A percentile compares a stretch with the other conserved stretches of the same genome.
Conservation (phyloP, 1,284 basidiomycete species). For the Cryptococcus jaspeensis region DNA sequence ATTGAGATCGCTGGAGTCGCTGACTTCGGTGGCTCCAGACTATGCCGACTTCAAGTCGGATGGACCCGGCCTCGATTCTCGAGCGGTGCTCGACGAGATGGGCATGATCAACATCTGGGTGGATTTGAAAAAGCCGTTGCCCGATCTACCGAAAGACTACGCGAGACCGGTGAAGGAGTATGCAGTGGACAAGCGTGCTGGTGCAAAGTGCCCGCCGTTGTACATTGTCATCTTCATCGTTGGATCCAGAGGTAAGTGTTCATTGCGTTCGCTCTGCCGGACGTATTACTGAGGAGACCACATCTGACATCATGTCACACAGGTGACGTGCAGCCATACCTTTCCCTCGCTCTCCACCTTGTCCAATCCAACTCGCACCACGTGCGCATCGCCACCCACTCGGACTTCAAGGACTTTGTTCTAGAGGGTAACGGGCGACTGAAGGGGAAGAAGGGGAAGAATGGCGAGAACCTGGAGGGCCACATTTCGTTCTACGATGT, state of each 20-base stretch:
- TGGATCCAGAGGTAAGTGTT: slow-evolving; percentile 59
- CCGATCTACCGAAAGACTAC: slow-evolving; percentile 57
- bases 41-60: slow-evolving; percentile 34
- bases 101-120: slow-evolving; percentile 48
- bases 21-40: slow-evolving; percentile 20
- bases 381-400: slow-evolving; percentile 66
- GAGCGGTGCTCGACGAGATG: slow-evolving; percentile 36
- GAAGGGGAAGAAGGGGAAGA: slow-evolving; percentile 55
- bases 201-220: slow-evolving; percentile 52
- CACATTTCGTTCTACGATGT: slow-evolving; percentile 44
- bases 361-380: slow-evolving; percentile 59
- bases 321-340: slow-evolving; percentile 71
- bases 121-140: slow-evolving; percentile 56
- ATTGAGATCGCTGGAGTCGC: not conserved
- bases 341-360: slow-evolving; percentile 62
- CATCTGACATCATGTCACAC: not conserved
- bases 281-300: not conserved
- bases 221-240: slow-evolving; percentile 66
- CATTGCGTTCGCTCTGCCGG: not conserved
- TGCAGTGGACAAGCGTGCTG: slow-evolving; percentile 53
- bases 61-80: slow-evolving; percentile 43
- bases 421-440: slow-evolving; percentile 55
- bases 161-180: slow-evolving; percentile 57
- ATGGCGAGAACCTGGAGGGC: slow-evolving; percentile 49
- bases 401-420: slow-evolving; percentile 63